These are phyloP conservation scores for Epichloe festucae DNA, from an alignment of 2,329 filamentous ascomycete species.

Conservation along the genomic window DNA sequence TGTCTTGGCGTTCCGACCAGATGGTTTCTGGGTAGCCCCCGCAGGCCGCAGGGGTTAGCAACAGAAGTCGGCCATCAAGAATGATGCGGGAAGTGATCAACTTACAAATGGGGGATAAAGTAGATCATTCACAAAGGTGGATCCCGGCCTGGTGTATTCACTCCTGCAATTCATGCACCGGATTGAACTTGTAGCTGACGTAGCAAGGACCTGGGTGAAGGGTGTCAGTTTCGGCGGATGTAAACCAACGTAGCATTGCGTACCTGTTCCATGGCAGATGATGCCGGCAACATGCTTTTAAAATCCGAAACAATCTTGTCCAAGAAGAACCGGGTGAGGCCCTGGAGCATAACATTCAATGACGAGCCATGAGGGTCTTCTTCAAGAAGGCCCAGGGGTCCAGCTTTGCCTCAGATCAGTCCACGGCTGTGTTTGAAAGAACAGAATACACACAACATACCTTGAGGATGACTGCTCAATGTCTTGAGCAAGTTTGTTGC, in stretches of 20 bases:
- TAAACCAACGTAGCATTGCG: neutral
- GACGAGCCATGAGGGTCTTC: slow-evolving; percentile 64
- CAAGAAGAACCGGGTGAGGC: slow-evolving; percentile 72
- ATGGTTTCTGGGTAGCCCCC: slow-evolving; percentile 28
- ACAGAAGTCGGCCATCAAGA: neutral
- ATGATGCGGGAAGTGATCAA: neutral
- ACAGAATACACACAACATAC: slow-evolving; percentile 21
- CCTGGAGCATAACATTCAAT: slow-evolving; percentile 72
- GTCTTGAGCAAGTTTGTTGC: slow-evolving; percentile 90
- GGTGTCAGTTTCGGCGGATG: neutral
- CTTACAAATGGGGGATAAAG: slow-evolving; percentile 51
- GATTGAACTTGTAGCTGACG: slow-evolving; percentile 59
- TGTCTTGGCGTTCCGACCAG: slow-evolving; percentile 34
- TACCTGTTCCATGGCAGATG: slow-evolving; percentile 58
- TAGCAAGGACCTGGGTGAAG: slow-evolving; percentile 41
- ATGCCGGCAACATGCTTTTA: slow-evolving; percentile 48
- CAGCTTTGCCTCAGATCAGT: slow-evolving; percentile 31
- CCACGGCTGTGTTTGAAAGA: neutral
- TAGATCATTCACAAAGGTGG: slow-evolving; percentile 73
- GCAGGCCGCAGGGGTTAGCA: neutral
- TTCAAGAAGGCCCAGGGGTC: slow-evolving; percentile 68
- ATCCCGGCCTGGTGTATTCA: slow-evolving; percentile 68
- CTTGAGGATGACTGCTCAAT: slow-evolving; percentile 70
- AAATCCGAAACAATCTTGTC: slow-evolving; percentile 71
- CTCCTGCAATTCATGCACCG: slow-evolving; percentile 77